These are phyloP conservation scores for Trypanosoma caninum DNA, from an alignment of 208 protist genomes.

Conservation along the genomic window DNA sequence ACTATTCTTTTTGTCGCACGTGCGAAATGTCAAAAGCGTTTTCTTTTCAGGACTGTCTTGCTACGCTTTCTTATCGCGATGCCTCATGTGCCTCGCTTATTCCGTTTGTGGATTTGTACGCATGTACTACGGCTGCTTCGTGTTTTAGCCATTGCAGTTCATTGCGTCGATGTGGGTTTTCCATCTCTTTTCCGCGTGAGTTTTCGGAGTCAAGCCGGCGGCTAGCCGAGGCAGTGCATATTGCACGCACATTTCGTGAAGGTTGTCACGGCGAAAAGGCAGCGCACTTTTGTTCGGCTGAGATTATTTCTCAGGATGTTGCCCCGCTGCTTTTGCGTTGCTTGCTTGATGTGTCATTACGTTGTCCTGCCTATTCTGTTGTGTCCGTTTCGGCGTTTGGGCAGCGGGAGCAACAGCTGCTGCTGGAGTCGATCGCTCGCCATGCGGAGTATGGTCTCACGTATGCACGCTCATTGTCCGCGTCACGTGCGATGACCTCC, in stretches of 20 bases:
- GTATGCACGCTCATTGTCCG: constrained; percentile 27
- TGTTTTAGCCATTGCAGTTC: constrained; percentile 56
- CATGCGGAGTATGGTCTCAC: constrained; percentile 69
- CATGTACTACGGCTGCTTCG: constrained; percentile 37
- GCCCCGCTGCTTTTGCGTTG: constrained; percentile 51
- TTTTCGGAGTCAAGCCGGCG: constrained; percentile 26
- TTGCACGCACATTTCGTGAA: constrained; percentile 38
- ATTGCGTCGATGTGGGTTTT: constrained; percentile 20
- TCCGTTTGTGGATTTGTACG: constrained; percentile 48
- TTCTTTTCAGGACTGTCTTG: constrained; percentile 50
- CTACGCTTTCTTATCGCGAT: constrained; percentile 30
- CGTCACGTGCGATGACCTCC: not conserved
- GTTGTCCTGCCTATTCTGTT: constrained; percentile 42
- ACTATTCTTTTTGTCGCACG: constrained; percentile 64
- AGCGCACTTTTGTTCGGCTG: constrained; percentile 30
- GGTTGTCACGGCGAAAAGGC: constrained; percentile 33
- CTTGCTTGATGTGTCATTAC: constrained; percentile 51
- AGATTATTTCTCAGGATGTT: constrained; percentile 33
- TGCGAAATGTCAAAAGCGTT: constrained; percentile 39
- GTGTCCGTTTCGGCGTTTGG: constrained; percentile 31
- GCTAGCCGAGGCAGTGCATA: constrained; percentile 33
- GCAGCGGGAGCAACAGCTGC: constrained; percentile 31
- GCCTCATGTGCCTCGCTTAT: constrained; percentile 23
- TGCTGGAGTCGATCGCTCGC: constrained; percentile 44
- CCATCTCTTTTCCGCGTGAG: constrained; percentile 45